Evolutionary conservation across 108 stramenopile species (phyloP), one percentile per base, ranked within the genome.

Genomic region (Discostella pseudostelligera): DNA sequence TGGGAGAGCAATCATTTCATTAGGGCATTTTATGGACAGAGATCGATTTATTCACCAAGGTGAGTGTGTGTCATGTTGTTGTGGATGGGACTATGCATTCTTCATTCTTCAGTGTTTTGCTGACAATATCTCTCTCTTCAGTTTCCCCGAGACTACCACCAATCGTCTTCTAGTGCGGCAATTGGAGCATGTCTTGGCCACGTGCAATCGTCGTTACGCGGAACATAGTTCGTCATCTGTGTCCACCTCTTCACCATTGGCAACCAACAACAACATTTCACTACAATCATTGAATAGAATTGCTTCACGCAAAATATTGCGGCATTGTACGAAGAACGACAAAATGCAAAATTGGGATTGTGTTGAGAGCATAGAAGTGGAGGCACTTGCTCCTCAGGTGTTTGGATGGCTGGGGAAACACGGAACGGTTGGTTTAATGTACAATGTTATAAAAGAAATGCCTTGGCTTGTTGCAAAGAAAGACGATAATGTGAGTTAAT

Each of bases 1-100:
- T 74, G 58, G 42, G 56, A 64, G 43, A 59, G 65, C 40, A 74
- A 74, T 46, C 72, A 74, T 39, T 65, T 39, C 42, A 47, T 74
- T 32, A 59, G 65, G 42, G 44, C 72, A 17, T 66, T 66, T 46
- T 40, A 60, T 19, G 59, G 65, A 3, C 37, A 47, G 43, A 45
- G 57, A 19, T 49, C 57, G 22, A 49, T 74, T 11, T 74, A 66
- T 43, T 66, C 65, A 9, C 59, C 65, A 13, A 64, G 58, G 47
- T 48, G 47, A 48, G 47, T 48, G 19, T 17, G 1, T 17, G 19
- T 14, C 19, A 8, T n/a, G n/a, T n/a, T n/a, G n/a, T n/a, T n/a
- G n/a, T 19, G 47, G 17, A 22, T 8, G n/a, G n/a, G n/a, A n/a
- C n/a, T n/a, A n/a, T n/a, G n/a, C n/a, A n/a, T n/a, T n/a, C n/a